phyloP scores from a whole-genome alignment of 2,329 filamentous ascomycete species.

The Parafenestella ontariensis region DNA sequence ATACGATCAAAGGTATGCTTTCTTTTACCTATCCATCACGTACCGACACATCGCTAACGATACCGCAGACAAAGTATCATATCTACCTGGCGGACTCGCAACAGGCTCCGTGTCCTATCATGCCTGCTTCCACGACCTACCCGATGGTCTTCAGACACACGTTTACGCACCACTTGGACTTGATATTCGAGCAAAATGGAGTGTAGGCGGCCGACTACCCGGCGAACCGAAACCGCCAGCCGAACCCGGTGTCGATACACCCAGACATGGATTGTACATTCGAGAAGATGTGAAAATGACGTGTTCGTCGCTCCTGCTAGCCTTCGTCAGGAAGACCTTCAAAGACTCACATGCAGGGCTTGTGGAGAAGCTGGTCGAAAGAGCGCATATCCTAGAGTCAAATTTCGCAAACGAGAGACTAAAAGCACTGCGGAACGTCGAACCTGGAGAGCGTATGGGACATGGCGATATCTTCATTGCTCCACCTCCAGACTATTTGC shows the following conservation, averaged over 20 bases:
- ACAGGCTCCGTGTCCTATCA: slow-evolving; percentile 77
- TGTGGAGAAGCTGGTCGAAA: slow-evolving; percentile 61
- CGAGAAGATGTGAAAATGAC: slow-evolving; percentile 85
- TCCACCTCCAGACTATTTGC: slow-evolving; percentile 43
- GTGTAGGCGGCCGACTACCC: slow-evolving; percentile 72
- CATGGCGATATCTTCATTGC: slow-evolving; percentile 45
- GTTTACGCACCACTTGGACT: slow-evolving; percentile 83
- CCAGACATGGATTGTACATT: slow-evolving; percentile 75
- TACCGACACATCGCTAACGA: slow-evolving; percentile 8
- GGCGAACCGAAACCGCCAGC: slow-evolving; percentile 71
- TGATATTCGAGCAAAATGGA: slow-evolving; percentile 81
- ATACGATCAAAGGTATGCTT: slow-evolving; percentile 56
- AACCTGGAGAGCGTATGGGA: slow-evolving; percentile 40
- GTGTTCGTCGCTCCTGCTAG: slow-evolving; percentile 77
- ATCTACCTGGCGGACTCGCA: slow-evolving; percentile 71
- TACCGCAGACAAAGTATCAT: slow-evolving; percentile 72
- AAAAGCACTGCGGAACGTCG: slow-evolving; percentile 37
- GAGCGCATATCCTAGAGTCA: slow-evolving; percentile 45
- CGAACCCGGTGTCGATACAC: slow-evolving; percentile 72
- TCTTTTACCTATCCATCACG: neutral
- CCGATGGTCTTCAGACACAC: slow-evolving; percentile 79
- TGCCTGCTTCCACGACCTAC: slow-evolving; percentile 78
- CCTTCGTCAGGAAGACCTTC: slow-evolving; percentile 83
- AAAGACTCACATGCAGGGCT: slow-evolving; percentile 76
- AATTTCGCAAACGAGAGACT: slow-evolving; percentile 44